Conservation (phyloP, 2,329 filamentous ascomycete species). For the Calonectria leucothoes region DNA sequence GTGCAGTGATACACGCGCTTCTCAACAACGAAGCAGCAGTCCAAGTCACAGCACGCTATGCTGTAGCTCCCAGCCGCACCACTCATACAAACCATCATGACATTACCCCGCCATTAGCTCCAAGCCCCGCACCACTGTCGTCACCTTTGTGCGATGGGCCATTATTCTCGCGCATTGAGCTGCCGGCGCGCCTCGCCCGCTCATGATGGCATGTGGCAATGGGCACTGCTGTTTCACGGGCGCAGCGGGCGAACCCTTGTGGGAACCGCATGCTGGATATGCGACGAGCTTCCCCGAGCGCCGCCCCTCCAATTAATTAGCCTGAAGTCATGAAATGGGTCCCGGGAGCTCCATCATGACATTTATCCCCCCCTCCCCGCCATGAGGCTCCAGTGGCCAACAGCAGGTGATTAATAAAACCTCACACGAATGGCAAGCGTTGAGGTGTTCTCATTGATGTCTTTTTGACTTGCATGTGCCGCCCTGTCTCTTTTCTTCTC, state of each 20-base stretch:
- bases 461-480: constrained; percentile 6
- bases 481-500: not conserved
- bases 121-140: constrained; percentile 14
- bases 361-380: constrained; percentile 37
- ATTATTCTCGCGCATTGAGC: not conserved
- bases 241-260: not conserved
- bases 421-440: constrained; percentile 27
- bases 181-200: not conserved
- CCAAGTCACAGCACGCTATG: not conserved
- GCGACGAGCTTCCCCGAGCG: constrained; percentile 2
- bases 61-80: constrained; percentile 30
- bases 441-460: not conserved
- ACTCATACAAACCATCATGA: constrained; percentile 30
- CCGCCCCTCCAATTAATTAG: constrained; percentile 29
- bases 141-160: not conserved
- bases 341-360: constrained; percentile 28
- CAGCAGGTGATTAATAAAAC: constrained; percentile 32
- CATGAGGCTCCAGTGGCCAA: constrained; percentile 7
- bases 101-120: constrained; percentile 17
- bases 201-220: constrained; percentile 10
- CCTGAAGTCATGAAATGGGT: constrained; percentile 42
- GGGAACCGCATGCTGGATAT: constrained; percentile 1
- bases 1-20: not conserved
- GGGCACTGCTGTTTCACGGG: not conserved
- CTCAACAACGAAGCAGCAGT: not conserved